A percentile compares a stretch with the other conserved stretches of the same genome.
These are phyloP conservation scores for Quercus lobata DNA, from an alignment of 331 rosid genomes.

Conservation along the genomic window DNA sequence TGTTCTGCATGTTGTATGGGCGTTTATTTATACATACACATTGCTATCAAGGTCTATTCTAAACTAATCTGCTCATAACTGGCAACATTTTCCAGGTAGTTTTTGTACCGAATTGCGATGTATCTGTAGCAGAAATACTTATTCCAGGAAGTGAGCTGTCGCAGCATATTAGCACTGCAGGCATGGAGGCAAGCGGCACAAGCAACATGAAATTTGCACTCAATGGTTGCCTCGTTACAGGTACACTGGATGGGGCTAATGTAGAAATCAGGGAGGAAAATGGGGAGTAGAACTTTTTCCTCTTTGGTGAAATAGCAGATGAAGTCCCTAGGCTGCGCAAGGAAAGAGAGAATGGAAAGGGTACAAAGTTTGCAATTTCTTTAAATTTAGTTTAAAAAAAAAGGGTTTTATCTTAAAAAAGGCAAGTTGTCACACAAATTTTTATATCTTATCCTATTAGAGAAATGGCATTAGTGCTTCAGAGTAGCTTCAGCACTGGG, in stretches of 20 bases:
- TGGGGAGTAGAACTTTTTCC: slow-evolving; percentile 75
- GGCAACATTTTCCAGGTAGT: not conserved
- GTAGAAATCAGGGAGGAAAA: slow-evolving; percentile 92
- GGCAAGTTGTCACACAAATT: not conserved
- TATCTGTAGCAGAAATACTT: slow-evolving; percentile 92
- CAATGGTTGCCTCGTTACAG: slow-evolving; percentile 91
- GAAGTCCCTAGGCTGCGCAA: slow-evolving; percentile 69
- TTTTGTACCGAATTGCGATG: slow-evolving; percentile 92
- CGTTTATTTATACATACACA: too few species aligned
- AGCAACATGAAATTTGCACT: slow-evolving; percentile 97
- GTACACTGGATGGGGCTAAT: slow-evolving; percentile 94
- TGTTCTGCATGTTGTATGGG: not conserved
- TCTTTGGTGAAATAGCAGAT: slow-evolving; percentile 87
- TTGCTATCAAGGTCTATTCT: not conserved
- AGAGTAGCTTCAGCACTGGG: not conserved
- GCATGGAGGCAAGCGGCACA: slow-evolving; percentile 99
- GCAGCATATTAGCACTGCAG: slow-evolving; percentile 96
- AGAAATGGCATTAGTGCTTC: not conserved
- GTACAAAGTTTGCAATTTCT: slow-evolving; percentile 34
- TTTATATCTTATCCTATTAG: not conserved
- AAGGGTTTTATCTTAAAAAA: not conserved
- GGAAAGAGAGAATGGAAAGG: slow-evolving; percentile 80
- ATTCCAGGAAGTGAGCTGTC: slow-evolving; percentile 98
- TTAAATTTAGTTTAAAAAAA: not conserved
- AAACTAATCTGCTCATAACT: slow-evolving; percentile 7